Percentiles rank a stretch among this genome's conserved stretches.
phyloP scores from a whole-genome alignment of 768 basidiomycete species.

The Trametes cinnabarina region DNA sequence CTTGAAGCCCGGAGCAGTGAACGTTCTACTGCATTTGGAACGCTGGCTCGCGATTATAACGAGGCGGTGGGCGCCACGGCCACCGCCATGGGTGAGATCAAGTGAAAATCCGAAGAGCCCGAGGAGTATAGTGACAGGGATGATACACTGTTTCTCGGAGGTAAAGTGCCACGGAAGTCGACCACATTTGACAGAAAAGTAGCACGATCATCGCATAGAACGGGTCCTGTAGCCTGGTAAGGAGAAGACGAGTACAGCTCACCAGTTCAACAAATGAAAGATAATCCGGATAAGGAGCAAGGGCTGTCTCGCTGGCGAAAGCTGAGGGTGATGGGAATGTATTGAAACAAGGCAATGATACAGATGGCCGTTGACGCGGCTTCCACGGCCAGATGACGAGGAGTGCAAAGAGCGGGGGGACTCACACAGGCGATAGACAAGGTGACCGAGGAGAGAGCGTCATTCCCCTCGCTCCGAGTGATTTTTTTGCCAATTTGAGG shows the following conservation, averaged over 20 bases:
- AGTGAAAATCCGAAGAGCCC: neutral
- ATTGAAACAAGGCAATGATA: neutral
- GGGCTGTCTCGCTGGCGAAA: neutral
- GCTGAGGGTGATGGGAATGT: slow-evolving; percentile 1
- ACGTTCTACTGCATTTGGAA: slow-evolving; percentile 7
- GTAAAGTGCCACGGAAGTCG: slow-evolving; percentile 1
- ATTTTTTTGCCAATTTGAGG: slow-evolving; percentile 8
- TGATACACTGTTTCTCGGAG: neutral
- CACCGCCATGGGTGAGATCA: neutral
- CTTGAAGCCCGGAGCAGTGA: slow-evolving; percentile 1
- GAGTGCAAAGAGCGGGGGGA: neutral
- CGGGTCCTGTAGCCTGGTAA: slow-evolving; percentile 1
- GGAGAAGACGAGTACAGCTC: slow-evolving; percentile 1
- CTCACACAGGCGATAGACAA: slow-evolving; percentile 8
- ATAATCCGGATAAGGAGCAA: slow-evolving; percentile 12
- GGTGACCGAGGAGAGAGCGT: slow-evolving; percentile 1
- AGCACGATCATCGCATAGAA: slow-evolving; percentile 16
- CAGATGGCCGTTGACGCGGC: neutral
- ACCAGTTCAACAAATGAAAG: neutral
- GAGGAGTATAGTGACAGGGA: slow-evolving; percentile 8
- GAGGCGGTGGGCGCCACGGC: neutral
- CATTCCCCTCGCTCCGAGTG: slow-evolving; percentile 7
- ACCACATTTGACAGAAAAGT: slow-evolving; percentile 12
- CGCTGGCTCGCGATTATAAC: neutral
- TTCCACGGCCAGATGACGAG: neutral